Conservation (phyloP, 1,284 basidiomycete species). For the Puccinia hordei region DNA sequence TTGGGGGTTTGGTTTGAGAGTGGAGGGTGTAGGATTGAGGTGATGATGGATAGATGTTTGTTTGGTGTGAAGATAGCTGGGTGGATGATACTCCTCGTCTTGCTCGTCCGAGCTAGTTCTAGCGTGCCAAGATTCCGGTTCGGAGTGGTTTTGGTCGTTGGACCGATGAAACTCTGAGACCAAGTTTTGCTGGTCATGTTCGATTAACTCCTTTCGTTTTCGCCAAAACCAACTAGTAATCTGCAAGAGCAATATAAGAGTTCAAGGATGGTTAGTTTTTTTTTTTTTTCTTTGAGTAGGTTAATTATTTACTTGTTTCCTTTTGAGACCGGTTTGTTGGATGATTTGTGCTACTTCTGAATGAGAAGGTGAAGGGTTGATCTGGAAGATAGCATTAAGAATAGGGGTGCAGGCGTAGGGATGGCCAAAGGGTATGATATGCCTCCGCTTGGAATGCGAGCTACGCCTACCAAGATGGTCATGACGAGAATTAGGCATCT, state of each 20-base stretch:
- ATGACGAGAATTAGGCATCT: background rate
- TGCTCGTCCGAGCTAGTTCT: background rate
- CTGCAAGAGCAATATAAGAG: background rate
- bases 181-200: background rate
- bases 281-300: no score
- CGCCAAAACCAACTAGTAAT: constrained; percentile 51
- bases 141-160: background rate
- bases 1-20: background rate
- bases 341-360: constrained; percentile 35
- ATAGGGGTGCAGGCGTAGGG: constrained; percentile 45
- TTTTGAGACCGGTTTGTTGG: constrained; percentile 17
- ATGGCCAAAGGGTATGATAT: constrained; percentile 39
- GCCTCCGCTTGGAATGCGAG: constrained; percentile 14
- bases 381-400: constrained; percentile 19
- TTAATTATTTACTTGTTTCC: constrained; percentile 29
- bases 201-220: constrained; percentile 32
- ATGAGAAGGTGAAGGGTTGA: constrained; percentile 31
- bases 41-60: background rate
- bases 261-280: background rate
- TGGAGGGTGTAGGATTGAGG: background rate
- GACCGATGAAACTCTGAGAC: background rate
- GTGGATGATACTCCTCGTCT: constrained; percentile 11
- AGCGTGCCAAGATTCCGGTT: background rate
- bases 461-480: background rate
- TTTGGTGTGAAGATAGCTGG: background rate